Percentiles rank a stretch among this genome's conserved stretches.
Conservation (phyloP, 306 rosid genomes). For the Cucumis melo region DNA sequence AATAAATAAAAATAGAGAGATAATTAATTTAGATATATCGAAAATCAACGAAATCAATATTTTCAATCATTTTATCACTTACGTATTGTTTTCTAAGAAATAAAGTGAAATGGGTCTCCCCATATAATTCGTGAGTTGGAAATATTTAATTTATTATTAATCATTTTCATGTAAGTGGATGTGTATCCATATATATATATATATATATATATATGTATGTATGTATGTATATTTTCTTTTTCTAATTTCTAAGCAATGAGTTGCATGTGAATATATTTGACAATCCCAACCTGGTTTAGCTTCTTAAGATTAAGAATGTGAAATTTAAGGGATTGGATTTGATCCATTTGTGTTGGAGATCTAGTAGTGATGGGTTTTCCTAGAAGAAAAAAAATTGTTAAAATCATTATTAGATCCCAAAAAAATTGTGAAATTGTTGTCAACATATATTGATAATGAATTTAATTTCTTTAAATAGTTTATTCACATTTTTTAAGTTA, state of each 20-base stretch:
- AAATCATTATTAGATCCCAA: neutral
- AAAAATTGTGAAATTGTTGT: neutral
- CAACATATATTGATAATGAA: too few relatives aligned
- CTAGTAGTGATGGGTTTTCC: neutral
- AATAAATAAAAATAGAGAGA: too few relatives aligned
- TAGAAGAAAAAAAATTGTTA: neutral
- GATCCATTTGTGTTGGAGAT: neutral
- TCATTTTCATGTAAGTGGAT: neutral
- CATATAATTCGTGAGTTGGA: neutral
- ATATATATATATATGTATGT: too few relatives aligned
- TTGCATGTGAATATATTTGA: neutral
- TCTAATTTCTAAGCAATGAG: neutral
- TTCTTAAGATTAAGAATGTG: neutral
- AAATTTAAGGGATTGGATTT: neutral
- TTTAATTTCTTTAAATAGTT: too few relatives aligned
- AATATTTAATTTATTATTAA: neutral
- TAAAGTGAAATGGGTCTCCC: neutral
- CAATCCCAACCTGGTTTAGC: neutral
- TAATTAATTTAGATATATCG: too few relatives aligned
- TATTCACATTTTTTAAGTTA: too few relatives aligned
- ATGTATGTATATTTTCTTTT: neutral
- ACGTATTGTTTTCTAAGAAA: neutral
- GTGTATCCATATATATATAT: neutral
- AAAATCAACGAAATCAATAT: too few relatives aligned
- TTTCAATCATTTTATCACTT: too few relatives aligned